Conservation (phyloP, 306 rosid genomes). For the Datisca glomerata region DNA sequence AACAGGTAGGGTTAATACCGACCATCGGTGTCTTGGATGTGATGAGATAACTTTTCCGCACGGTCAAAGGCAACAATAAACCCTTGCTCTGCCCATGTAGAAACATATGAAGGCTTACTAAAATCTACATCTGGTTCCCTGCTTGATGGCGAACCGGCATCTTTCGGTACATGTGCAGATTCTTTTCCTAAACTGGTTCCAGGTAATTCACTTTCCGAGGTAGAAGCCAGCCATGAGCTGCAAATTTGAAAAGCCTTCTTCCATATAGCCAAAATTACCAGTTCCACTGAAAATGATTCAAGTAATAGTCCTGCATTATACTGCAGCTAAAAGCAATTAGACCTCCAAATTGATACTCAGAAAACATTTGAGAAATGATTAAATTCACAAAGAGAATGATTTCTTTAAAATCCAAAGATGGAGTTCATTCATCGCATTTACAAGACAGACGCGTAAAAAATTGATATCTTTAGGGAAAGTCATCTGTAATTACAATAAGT, state of each 20-base stretch:
- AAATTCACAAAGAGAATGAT: too few species aligned
- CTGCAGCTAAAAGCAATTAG: conserved; percentile 36
- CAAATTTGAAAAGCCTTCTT: conserved; percentile 50
- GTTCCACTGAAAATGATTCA: conserved; percentile 69
- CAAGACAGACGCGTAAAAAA: too few species aligned
- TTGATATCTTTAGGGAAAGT: too few species aligned
- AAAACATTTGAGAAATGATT: neutral
- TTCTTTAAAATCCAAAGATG: too few species aligned
- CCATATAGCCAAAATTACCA: conserved; percentile 92
- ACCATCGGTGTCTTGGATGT: conserved; percentile 61
- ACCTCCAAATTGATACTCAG: conserved; percentile 4
- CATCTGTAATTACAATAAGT: too few species aligned
- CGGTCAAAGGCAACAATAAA: conserved; percentile 53
- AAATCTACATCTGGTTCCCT: conserved; percentile 37
- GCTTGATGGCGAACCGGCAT: conserved; percentile 16
- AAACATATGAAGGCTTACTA: conserved; percentile 38
- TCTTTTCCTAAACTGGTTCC: conserved; percentile 30
- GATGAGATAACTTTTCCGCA: conserved; percentile 56
- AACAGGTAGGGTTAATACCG: conserved; percentile 4
- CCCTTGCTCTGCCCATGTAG: conserved; percentile 54
- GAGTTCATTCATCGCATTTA: too few species aligned
- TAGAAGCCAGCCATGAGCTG: conserved; percentile 38
- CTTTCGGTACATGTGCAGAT: conserved; percentile 15
- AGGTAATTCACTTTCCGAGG: conserved; percentile 16
- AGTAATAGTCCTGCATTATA: conserved; percentile 35